phyloP scores from a whole-genome alignment of 495 filamentous ascomycete genomes.

The Penicillium arizonense region DNA sequence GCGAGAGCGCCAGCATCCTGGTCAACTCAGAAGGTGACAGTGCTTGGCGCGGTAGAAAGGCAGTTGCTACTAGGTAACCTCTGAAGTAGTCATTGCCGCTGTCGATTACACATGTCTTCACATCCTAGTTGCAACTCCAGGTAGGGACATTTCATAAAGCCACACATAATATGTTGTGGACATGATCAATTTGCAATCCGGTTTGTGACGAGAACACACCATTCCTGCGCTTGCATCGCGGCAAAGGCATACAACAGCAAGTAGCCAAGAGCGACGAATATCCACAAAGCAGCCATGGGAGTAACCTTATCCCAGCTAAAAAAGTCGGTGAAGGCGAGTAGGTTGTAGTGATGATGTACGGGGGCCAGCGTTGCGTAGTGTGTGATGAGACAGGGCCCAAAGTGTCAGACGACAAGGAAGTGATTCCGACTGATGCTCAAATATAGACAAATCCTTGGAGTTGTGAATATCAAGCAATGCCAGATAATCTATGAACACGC shows the following conservation, averaged over 20 bases:
- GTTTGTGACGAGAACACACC: background rate
- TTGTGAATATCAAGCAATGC: background rate
- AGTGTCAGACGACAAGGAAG: background rate
- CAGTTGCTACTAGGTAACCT: too few relatives aligned
- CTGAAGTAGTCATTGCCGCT: too few relatives aligned
- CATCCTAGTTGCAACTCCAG: too few relatives aligned
- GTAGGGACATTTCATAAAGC: too few relatives aligned
- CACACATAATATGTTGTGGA: background rate
- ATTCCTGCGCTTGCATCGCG: constrained; percentile 22
- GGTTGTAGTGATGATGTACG: background rate
- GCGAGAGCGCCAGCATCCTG: too few relatives aligned
- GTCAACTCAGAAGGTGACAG: too few relatives aligned
- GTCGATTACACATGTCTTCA: too few relatives aligned
- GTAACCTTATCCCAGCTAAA: background rate
- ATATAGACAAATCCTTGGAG: background rate
- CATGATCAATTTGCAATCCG: constrained; percentile 22
- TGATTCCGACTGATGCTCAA: background rate
- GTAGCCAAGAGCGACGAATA: constrained; percentile 41
- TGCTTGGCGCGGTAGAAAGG: too few relatives aligned
- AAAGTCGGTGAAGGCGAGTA: constrained; percentile 8
- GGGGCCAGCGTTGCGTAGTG: too few relatives aligned
- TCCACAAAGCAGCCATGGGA: constrained; percentile 35
- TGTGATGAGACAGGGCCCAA: background rate
- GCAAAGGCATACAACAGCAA: constrained; percentile 44
- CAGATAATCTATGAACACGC: background rate